Evolutionary conservation across 164 flowering plant species (phyloP), one percentile per base, ranked within the genome.

Genomic region (Euptelea pleiosperma): DNA sequence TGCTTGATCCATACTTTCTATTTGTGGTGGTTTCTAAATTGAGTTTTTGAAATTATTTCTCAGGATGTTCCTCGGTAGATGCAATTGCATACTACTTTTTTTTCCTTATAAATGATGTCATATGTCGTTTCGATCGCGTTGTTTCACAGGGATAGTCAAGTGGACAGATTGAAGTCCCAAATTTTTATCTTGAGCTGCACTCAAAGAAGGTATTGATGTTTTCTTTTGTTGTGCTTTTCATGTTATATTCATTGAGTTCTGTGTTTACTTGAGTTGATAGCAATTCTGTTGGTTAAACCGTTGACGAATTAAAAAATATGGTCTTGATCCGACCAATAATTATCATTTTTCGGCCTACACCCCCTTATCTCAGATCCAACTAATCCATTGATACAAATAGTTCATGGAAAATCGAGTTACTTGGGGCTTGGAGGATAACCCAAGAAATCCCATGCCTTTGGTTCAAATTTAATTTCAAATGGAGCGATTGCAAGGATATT

Each of bases 131-230:
- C 25, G 10, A 12, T 54, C 1, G 8, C 26, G 16, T 28, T 12
- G 24, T 58, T 66, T 36, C 55, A 26, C 83, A 94, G 99, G 75
- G 86, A 73, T 43, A 77, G 82, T 54, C 87, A 72, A 75, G 95
- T 89, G 28, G 99, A 94, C 34, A 76, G 81, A 62, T 60, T 94
- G 59, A 85, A 82, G 51, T 77, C 86, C 31, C 83, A 85, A 64
- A 94, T 94, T 49, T 89, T 79, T 64, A 87, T 84, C 39, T 55
- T 89, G 75, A 72, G 86, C 64, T 94, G 99, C 75, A 89, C 82
- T 7, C 99, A 94, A 43, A 86, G 99, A 74, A 88, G 96, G 99
- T 93, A 70, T 2, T 24, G 12, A 25, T 40, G 11, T n/a, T 6
- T 49, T 18, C 39, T 29, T 30, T 31, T 47, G 22, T 31, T 10